Conservation (phyloP, 805 yeast genomes). For the Candida manassasensis region DNA sequence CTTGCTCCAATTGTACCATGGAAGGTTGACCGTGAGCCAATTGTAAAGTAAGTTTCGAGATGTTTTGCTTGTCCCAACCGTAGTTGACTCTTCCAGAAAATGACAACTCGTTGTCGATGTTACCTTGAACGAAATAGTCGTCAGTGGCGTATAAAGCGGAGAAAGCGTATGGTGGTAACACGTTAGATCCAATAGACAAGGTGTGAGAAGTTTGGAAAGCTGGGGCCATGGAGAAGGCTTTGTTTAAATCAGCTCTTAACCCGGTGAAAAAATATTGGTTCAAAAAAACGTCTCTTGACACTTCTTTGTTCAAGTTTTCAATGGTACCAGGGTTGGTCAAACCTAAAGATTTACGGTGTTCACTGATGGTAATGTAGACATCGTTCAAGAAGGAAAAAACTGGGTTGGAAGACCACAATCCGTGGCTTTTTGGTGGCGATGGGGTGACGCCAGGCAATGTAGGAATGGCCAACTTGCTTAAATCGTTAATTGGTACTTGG, state of each 20-base stretch:
- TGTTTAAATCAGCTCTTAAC: conserved; percentile 91
- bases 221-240: conserved; percentile 86
- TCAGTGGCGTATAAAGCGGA: conserved; percentile 87
- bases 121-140: conserved; percentile 82
- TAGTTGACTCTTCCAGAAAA: conserved; percentile 86
- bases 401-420: conserved; percentile 80
- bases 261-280: conserved; percentile 91
- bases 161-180: conserved; percentile 86
- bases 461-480: conserved; percentile 52
- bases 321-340: conserved; percentile 91
- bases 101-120: conserved; percentile 79
- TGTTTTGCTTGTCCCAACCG: conserved; percentile 77
- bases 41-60: conserved; percentile 84
- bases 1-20: conserved; percentile 95
- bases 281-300: conserved; percentile 86
- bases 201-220: conserved; percentile 96
- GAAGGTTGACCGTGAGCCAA: conserved; percentile 84
- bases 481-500: conserved; percentile 53
- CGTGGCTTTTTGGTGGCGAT: conserved; percentile 47
- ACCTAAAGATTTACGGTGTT: conserved; percentile 77
- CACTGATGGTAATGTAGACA: conserved; percentile 64
- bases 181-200: conserved; percentile 79
- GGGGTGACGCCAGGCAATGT: conserved; percentile 57
- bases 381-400: conserved; percentile 74
- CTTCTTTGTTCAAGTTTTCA: conserved; percentile 92